Conservation (phyloP, 148 eudicot species). For the Diospyros lotus region DNA sequence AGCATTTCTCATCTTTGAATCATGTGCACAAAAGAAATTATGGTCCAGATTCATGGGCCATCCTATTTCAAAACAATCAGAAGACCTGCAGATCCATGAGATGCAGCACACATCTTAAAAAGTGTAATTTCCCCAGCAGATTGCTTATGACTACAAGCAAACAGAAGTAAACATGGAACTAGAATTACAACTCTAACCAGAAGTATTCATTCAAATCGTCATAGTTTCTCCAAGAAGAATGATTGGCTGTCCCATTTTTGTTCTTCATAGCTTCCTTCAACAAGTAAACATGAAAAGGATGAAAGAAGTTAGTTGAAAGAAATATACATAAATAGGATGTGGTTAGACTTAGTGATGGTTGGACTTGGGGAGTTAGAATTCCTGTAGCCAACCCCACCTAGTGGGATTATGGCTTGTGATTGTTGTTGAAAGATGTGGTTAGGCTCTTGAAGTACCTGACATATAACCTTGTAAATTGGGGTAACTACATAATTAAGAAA, state of each 20-base stretch:
- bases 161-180: slow-evolving; percentile 1
- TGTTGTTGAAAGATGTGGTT: too few species aligned
- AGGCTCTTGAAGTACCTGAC: slow-evolving; percentile 39
- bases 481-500: slow-evolving; percentile 63
- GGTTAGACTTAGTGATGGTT: neutral
- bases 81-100: slow-evolving; percentile 56
- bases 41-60: slow-evolving; percentile 89
- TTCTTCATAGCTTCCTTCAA: slow-evolving; percentile 84
- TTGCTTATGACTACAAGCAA: neutral
- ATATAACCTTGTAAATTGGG: slow-evolving; percentile 71
- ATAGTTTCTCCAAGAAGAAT: slow-evolving; percentile 96
- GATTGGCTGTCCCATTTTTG: slow-evolving; percentile 75
- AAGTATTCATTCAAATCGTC: slow-evolving; percentile 94
- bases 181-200: slow-evolving; percentile 45
- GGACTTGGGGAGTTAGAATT: too few species aligned
- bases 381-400: too few species aligned
- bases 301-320: slow-evolving; percentile 20
- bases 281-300: slow-evolving; percentile 16
- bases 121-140: neutral
- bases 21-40: slow-evolving; percentile 58
- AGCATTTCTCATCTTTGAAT: slow-evolving; percentile 30
- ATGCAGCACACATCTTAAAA: slow-evolving; percentile 12
- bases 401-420: too few species aligned
- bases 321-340: neutral
- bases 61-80: slow-evolving; percentile 76